Evolutionary conservation across 345 rosid genomes (phyloP).

Genomic region (Nasturtium officinale): DNA sequence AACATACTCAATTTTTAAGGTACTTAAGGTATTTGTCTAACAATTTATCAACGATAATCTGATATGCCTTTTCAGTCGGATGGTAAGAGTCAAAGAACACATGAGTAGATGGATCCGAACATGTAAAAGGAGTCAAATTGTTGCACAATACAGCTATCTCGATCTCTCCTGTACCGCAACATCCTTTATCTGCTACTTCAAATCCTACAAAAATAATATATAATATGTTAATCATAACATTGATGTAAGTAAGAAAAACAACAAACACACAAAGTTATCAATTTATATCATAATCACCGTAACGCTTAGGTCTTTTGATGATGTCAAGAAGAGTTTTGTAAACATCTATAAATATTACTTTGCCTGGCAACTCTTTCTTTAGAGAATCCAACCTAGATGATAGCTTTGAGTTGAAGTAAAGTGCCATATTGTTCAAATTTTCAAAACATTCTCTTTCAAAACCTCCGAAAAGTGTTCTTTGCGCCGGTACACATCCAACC

Average conservation of each 20-base stretch:
- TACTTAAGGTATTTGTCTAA: conserved; percentile 15
- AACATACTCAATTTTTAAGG: conserved; percentile 17
- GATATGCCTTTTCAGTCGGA: conserved; percentile 33
- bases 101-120: conserved; percentile 39
- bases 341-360: conserved; percentile 33
- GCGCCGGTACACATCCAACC: conserved; percentile 33
- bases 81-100: conserved; percentile 40
- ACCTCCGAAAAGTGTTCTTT: conserved; percentile 38
- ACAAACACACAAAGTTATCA: background rate
- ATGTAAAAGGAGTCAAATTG: conserved; percentile 32
- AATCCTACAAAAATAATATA: conserved; percentile 23
- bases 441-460: conserved; percentile 30
- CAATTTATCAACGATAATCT: conserved; percentile 31
- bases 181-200: conserved; percentile 43
- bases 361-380: conserved; percentile 8
- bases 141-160: conserved; percentile 28
- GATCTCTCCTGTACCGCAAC: conserved; percentile 31
- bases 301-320: conserved; percentile 4
- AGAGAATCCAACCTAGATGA: conserved; percentile 31
- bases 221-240: background rate
- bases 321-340: conserved; percentile 33
- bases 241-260: background rate
- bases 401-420: conserved; percentile 33
- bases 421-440: conserved; percentile 30
- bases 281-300: conserved; percentile 22